Evolutionary conservation across 1,284 basidiomycete species (phyloP), one percentile per base, ranked within the genome.

Genomic region (Rhizoctonia solani): DNA sequence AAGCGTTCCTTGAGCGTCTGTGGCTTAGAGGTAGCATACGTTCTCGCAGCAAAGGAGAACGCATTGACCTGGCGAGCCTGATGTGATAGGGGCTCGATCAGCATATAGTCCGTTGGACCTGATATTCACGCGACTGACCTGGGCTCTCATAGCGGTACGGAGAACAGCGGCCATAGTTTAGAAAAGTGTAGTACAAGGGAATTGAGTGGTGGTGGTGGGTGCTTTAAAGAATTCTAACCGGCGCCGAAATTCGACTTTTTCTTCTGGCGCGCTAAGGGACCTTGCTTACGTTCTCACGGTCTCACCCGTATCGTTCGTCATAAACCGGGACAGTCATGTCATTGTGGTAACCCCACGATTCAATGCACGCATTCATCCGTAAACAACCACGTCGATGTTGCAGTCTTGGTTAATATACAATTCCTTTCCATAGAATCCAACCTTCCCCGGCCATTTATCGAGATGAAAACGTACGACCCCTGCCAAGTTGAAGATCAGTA

Each of bases 1-100:
- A 97, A 83, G 69, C 92, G 85, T 80, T 96, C 93, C 81, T 95
- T 95, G 78, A 96, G 85, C 49, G 92, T 87, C 72, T 85, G 82
- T 54, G 84, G 84, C 78, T 87, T 92, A 53, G 85, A 77, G 61
- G 84, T 81, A 42, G 90, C 77, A 72, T 78, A 79, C 29, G 74
- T 73, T 66, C 79, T 75, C 47, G 75, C 74, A 66, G 59, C 50
- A 53, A 58, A 78, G 68, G 56, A 32, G 68, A 69, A 56, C 47
- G 55, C 54, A 16, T 69, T 49, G 47, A 55, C 29, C 46, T 54
- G 49, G 49, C 47, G 47, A 68, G 41, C 21, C 50, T 59, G 49
- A 59, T n/a, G n/a, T 54, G 39, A 29, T 23, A 11, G 55, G 47
- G 9, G 37, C 5, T 49, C n/a, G 55, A 19, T 41, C 23, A 11